A percentile compares a stretch with the other conserved stretches of the same genome.
phyloP scores from a whole-genome alignment of 129 eudicot species.

The Chrysanthemum makinoi region DNA sequence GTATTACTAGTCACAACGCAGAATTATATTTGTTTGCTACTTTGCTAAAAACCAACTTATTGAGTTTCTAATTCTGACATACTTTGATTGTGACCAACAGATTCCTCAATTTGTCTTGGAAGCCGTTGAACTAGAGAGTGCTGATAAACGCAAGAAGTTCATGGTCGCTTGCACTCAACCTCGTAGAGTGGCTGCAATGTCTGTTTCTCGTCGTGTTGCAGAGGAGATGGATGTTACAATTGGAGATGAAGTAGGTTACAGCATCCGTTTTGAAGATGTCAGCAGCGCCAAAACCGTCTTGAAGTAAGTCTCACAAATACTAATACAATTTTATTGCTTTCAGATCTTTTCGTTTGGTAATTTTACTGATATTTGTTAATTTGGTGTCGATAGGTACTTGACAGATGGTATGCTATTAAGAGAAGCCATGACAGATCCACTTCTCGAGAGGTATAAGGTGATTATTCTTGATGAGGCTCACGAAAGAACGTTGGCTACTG shows the following conservation, averaged over 20 bases:
- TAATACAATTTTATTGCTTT: neutral
- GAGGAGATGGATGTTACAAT: constrained; percentile 98
- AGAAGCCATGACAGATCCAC: constrained; percentile 99
- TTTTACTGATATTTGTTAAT: constrained; percentile 3
- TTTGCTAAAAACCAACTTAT: no score
- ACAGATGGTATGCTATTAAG: constrained; percentile 99
- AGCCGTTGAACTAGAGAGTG: constrained; percentile 65
- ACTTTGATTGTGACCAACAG: constrained; percentile 33
- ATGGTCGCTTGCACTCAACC: constrained; percentile 98
- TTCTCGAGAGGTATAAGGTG: constrained; percentile 87
- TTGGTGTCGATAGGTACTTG: constrained; percentile 49
- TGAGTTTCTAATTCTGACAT: neutral
- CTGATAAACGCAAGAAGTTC: constrained; percentile 67
- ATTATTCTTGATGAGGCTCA: constrained; percentile 98
- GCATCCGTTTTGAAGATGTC: constrained; percentile 96
- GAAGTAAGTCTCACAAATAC: constrained; percentile 49
- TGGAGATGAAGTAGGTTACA: constrained; percentile 98
- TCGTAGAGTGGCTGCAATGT: constrained; percentile 99
- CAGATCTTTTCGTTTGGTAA: neutral
- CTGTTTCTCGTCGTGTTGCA: constrained; percentile 96
- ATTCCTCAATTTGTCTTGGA: constrained; percentile 99
- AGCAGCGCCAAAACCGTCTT: constrained; percentile 84
- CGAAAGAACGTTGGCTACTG: constrained; percentile 95
- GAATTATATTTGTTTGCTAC: no score
- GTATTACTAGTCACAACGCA: no score